Percentiles rank a stretch among this genome's conserved stretches.
Conservation (phyloP, 768 basidiomycete species). For the Mycena belliarum region DNA sequence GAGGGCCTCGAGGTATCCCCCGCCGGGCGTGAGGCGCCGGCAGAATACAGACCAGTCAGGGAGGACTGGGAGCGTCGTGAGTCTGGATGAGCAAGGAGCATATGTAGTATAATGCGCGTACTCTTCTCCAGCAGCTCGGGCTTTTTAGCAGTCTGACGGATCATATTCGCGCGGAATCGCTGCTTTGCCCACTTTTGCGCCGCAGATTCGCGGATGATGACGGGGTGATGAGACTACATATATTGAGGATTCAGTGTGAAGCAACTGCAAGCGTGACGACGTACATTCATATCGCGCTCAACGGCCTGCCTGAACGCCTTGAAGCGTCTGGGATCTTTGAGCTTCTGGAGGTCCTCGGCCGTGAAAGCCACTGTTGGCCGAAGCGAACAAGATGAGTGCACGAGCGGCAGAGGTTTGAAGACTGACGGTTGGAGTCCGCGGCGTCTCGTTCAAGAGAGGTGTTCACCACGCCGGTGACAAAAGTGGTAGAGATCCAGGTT, state of each 20-base stretch:
- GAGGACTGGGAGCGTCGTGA: neutral
- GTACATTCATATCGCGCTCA: constrained; percentile 10
- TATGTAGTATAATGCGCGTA: neutral
- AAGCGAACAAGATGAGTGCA: neutral
- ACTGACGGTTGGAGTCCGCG: neutral
- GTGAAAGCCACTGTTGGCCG: neutral
- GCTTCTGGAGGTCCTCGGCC: constrained; percentile 5
- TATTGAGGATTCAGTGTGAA: no score
- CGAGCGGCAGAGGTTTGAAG: neutral
- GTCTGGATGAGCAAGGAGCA: neutral
- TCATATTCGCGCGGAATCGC: neutral
- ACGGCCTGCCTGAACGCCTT: constrained; percentile 4
- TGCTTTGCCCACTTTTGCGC: neutral
- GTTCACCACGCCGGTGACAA: constrained; percentile 15
- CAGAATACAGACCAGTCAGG: constrained; percentile 11
- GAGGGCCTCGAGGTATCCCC: constrained; percentile 7
- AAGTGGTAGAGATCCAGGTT: constrained; percentile 55
- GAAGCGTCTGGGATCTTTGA: neutral
- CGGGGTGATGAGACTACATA: neutral
- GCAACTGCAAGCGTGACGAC: neutral
- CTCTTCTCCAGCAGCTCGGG: constrained; percentile 7
- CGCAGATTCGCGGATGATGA: constrained; percentile 5
- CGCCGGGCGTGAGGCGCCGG: constrained; percentile 15
- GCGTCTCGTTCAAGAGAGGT: neutral
- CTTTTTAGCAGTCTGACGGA: neutral